Conservation (phyloP, 345 rosid genomes). For the Citrus unshiu region DNA sequence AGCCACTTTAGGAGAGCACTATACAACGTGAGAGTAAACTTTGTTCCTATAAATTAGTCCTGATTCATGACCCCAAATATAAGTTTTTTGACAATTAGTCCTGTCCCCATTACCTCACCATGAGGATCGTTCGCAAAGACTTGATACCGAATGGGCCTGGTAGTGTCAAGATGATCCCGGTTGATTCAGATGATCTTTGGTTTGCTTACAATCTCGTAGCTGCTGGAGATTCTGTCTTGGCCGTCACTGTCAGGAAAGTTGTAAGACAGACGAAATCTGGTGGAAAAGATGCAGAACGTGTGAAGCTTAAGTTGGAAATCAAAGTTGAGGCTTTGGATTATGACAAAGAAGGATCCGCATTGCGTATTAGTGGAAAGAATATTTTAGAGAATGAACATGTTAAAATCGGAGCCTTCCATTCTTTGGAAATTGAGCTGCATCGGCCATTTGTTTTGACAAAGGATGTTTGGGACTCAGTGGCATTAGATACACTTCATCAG, state of each 20-base stretch:
- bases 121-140: background rate
- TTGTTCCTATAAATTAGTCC: too few relatives aligned
- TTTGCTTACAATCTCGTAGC: background rate
- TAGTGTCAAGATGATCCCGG: background rate
- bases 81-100: too few relatives aligned
- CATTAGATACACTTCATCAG: constrained; percentile 69
- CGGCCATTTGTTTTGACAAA: constrained; percentile 82
- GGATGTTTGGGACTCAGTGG: constrained; percentile 80
- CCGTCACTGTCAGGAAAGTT: constrained; percentile 55
- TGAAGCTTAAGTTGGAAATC: constrained; percentile 69
- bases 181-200: background rate
- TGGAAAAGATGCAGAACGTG: constrained; percentile 81
- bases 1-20: too few relatives aligned
- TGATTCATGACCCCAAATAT: too few relatives aligned
- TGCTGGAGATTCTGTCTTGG: background rate
- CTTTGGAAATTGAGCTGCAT: constrained; percentile 37
- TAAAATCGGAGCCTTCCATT: constrained; percentile 62
- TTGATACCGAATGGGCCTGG: background rate
- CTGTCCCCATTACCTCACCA: too few relatives aligned
- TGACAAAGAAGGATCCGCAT: constrained; percentile 69
- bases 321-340: constrained; percentile 78
- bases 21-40: too few relatives aligned
- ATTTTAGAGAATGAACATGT: constrained; percentile 70
- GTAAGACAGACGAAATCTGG: constrained; percentile 65
- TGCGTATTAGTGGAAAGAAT: constrained; percentile 88